Base-by-base conservation (phyloP, 2,329 filamentous ascomycete genomes). In the Sclerotinia glacialis region DNA sequence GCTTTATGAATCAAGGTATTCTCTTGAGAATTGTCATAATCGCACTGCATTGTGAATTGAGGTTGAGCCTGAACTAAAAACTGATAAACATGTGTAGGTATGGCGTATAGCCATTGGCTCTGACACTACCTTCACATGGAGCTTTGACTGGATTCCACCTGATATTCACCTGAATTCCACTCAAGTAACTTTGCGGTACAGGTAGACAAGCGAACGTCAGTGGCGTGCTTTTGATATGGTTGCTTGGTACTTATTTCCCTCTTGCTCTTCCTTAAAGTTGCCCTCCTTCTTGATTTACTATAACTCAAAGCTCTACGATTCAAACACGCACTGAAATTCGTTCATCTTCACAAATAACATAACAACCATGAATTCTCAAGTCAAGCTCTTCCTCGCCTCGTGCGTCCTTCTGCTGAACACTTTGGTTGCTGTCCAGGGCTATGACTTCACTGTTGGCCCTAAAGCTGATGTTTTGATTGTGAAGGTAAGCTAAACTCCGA, bases 371-470 rank as follows among this genome's bases (percentile, higher is more conserved):
- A 23, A 14, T 60, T 37, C n/a, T 26, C 58, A 49, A 49, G 44
- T 26, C 44, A 37, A 26, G 31, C 9, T 50, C 44, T 9, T 61
- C 12, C 1, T 49, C n/a, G 44, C 28, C 44, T 49, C 37, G 28
- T 49, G 44, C 31, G 9, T 37, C 44, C n/a, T 47, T 37, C 58
- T 61, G 8, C n/a, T 61, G 0, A 61, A 49, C 14, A 23, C 31
- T 37, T 49, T 61, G 14, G 44, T 49, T 9, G 23, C 23, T 60
- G 56, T 47, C 1, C 42, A 49, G 26, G 42, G 56, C 28, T 60
- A 60, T 6, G 26, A 60, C 3, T 60, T 60, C 23, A 60, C 56
- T 4, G 44, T 60, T 37, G 56, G 44, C 8, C 44, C 44, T 49
- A 11, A 14, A 37, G 44, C 44, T 11, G 58, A 61, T 61, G 5